These are phyloP conservation scores for Aschersonia sp. DNA, from an alignment of 2,329 filamentous ascomycete genomes.

Conservation along the genomic window DNA sequence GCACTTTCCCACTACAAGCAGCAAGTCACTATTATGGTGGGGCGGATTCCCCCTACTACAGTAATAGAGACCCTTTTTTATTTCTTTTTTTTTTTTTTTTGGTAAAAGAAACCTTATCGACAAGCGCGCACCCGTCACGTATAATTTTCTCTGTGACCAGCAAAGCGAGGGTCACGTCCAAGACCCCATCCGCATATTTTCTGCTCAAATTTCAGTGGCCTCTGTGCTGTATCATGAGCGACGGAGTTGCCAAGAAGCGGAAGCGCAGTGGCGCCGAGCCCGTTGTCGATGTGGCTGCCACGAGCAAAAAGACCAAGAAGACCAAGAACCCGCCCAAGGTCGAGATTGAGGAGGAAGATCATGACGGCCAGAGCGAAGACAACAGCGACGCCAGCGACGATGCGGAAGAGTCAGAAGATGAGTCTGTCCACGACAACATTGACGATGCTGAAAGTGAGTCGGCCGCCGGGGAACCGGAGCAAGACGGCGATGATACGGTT, in stretches of 20 bases:
- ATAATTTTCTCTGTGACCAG: too few species aligned
- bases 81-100: too few species aligned
- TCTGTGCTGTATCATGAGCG: constrained; percentile 14
- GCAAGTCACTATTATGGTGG: too few species aligned
- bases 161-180: too few species aligned
- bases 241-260: constrained; percentile 27
- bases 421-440: too few species aligned
- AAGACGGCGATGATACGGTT: constrained; percentile 6
- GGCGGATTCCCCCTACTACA: too few species aligned
- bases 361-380: constrained; percentile 14
- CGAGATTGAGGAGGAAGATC: constrained; percentile 13
- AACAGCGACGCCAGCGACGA: constrained; percentile 8
- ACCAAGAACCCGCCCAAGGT: constrained; percentile 18
- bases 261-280: constrained; percentile 22
- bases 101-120: too few species aligned
- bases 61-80: too few species aligned
- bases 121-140: too few species aligned
- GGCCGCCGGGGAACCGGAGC: constrained; percentile 12
- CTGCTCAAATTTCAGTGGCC: too few species aligned
- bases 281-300: constrained; percentile 7
- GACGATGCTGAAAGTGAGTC: background rate
- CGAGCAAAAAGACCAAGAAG: constrained; percentile 26
- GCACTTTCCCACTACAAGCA: too few species aligned
- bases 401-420: background rate
- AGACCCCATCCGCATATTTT: too few species aligned